Evolutionary conservation across 2,329 filamentous ascomycete genomes (phyloP).

Genomic region (Penicillium sp.): DNA sequence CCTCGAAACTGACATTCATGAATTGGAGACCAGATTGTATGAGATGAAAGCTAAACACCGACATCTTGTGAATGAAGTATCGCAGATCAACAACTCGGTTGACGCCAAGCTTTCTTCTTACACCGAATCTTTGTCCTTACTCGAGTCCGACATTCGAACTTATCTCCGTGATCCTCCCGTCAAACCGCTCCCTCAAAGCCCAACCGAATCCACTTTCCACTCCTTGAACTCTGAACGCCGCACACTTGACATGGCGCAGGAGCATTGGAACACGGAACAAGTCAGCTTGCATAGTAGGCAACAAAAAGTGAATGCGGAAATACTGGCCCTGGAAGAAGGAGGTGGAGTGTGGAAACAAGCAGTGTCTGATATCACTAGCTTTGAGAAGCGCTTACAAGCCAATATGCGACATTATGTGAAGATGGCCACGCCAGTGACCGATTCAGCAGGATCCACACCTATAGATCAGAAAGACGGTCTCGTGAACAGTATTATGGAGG

Average conservation of each 20-base stretch:
- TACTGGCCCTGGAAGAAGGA: slow-evolving; percentile 58
- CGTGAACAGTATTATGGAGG: slow-evolving; percentile 38
- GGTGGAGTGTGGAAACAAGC: slow-evolving; percentile 59
- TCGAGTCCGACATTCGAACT: slow-evolving; percentile 54
- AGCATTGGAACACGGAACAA: slow-evolving; percentile 56
- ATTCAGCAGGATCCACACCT: slow-evolving; percentile 10
- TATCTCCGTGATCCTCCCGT: slow-evolving; percentile 54
- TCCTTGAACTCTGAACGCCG: slow-evolving; percentile 56
- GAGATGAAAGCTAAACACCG: slow-evolving; percentile 57
- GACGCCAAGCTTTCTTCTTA: slow-evolving; percentile 61
- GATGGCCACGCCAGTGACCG: slow-evolving; percentile 20
- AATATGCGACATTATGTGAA: slow-evolving; percentile 36
- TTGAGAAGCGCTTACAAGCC: slow-evolving; percentile 44
- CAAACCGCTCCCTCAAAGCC: slow-evolving; percentile 34
- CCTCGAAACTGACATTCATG: slow-evolving; percentile 57
- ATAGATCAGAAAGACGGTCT: slow-evolving; percentile 24
- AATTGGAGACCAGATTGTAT: slow-evolving; percentile 56
- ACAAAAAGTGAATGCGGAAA: slow-evolving; percentile 52
- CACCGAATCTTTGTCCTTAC: slow-evolving; percentile 53
- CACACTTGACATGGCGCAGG: slow-evolving; percentile 60
- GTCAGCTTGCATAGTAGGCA: slow-evolving; percentile 46
- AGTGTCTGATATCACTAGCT: slow-evolving; percentile 51
- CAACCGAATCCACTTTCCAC: slow-evolving; percentile 46
- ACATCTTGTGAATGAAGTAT: slow-evolving; percentile 53
- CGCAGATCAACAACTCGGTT: slow-evolving; percentile 55